These are phyloP conservation scores for Conticribra guillardii DNA, from an alignment of 108 stramenopile genomes.

Conservation along the genomic window DNA sequence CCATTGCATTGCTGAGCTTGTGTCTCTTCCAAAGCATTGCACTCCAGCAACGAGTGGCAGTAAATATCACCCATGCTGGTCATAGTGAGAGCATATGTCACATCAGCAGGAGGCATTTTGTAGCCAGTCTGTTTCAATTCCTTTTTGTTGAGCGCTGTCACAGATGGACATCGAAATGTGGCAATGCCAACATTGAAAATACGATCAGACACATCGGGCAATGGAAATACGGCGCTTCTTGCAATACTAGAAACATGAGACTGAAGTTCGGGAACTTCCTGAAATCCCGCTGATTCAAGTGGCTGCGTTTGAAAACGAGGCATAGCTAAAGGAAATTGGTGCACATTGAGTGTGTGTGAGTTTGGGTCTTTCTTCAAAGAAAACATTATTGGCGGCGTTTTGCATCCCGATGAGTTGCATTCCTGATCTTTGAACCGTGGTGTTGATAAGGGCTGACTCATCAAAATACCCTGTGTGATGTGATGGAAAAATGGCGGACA, in stretches of 20 bases:
- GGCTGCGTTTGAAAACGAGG: conserved; percentile 63
- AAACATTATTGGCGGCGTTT: conserved; percentile 43
- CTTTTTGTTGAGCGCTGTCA: conserved; percentile 17
- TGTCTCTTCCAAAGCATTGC: conserved; percentile 25
- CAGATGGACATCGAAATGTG: conserved; percentile 29
- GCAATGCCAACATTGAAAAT: conserved; percentile 66
- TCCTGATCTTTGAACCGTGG: neutral
- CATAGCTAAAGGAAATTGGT: conserved; percentile 55
- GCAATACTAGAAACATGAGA: conserved; percentile 51
- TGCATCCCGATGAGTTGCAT: conserved; percentile 3
- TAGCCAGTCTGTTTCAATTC: conserved; percentile 20
- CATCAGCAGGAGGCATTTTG: conserved; percentile 14
- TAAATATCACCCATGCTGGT: conserved; percentile 75
- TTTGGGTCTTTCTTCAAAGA: conserved; percentile 52
- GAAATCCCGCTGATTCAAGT: conserved; percentile 60
- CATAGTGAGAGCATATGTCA: conserved; percentile 59
- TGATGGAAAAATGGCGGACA: no score
- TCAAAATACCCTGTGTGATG: no score
- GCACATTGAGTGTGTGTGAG: conserved; percentile 51
- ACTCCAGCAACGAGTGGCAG: conserved; percentile 59
- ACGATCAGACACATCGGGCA: conserved; percentile 56
- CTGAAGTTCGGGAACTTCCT: conserved; percentile 28
- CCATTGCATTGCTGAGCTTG: conserved; percentile 30
- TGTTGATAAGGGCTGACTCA: conserved; percentile 19
- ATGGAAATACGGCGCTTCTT: conserved; percentile 53